A percentile compares a stretch with the other conserved stretches of the same genome.
These are phyloP conservation scores for Kwoniella shandongensis DNA, from an alignment of 768 basidiomycete species.

Conservation along the genomic window DNA sequence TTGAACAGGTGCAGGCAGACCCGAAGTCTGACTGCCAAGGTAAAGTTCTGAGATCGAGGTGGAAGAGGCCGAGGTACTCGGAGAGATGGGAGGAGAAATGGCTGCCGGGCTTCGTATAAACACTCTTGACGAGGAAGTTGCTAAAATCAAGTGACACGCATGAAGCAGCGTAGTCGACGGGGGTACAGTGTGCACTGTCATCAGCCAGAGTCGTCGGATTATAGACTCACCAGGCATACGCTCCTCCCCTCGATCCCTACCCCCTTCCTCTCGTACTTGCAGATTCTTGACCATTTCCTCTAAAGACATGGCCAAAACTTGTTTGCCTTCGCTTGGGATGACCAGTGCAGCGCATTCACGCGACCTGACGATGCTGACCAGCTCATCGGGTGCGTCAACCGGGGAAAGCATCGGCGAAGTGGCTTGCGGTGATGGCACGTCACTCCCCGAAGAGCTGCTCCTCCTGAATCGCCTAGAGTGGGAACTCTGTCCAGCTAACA, in stretches of 20 bases:
- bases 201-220: background rate
- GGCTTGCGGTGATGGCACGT: background rate
- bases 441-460: background rate
- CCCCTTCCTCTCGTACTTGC: slow-evolving; percentile 28
- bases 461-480: no score
- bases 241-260: slow-evolving; percentile 35
- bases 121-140: slow-evolving; percentile 37
- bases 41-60: slow-evolving; percentile 16
- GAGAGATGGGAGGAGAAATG: slow-evolving; percentile 18
- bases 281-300: slow-evolving; percentile 29
- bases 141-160: slow-evolving; percentile 40
- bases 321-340: slow-evolving; percentile 36
- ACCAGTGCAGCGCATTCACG: slow-evolving; percentile 35
- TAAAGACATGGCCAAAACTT: slow-evolving; percentile 35
- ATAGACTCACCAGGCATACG: slow-evolving; percentile 33
- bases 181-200: slow-evolving; percentile 36
- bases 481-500: slow-evolving; percentile 15
- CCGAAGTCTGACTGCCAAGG: slow-evolving; percentile 5
- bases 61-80: slow-evolving; percentile 6
- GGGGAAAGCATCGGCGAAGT: slow-evolving; percentile 23
- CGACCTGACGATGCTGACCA: slow-evolving; percentile 31
- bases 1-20: slow-evolving; percentile 22
- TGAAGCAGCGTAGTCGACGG: slow-evolving; percentile 30
- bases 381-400: slow-evolving; percentile 10
- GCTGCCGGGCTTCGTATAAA: slow-evolving; percentile 23